These are phyloP conservation scores for Batkoa obscura DNA, from an alignment of 371 early-diverging fungal species.

Conservation along the genomic window DNA sequence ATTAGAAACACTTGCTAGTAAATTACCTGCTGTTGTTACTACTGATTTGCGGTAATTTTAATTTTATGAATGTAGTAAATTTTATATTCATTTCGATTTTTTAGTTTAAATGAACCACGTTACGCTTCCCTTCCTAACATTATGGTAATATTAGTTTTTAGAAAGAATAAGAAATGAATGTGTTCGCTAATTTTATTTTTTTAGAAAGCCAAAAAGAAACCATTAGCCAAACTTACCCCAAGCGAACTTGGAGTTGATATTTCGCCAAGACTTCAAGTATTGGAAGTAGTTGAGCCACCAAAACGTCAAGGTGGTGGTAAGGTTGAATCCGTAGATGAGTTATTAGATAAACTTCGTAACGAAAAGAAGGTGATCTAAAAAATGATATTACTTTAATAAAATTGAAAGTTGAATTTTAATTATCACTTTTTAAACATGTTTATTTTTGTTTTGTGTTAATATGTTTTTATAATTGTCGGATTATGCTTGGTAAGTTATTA, in stretches of 20 bases:
- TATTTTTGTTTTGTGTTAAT: too few species aligned
- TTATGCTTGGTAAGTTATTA: too few species aligned
- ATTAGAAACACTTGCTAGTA: conserved; percentile 68
- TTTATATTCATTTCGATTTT: background rate
- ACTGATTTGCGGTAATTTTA: conserved; percentile 76
- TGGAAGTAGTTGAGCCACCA: conserved; percentile 85
- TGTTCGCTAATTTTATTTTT: background rate
- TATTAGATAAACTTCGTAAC: conserved; percentile 70
- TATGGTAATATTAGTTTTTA: conserved; percentile 30
- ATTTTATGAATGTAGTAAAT: background rate
- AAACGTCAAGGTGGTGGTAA: conserved; percentile 85
- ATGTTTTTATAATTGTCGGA: too few species aligned
- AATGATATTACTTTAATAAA: too few species aligned
- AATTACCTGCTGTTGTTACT: conserved; percentile 83
- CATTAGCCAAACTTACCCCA: conserved; percentile 58
- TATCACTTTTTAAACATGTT: too few species aligned
- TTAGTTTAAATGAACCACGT: conserved; percentile 83
- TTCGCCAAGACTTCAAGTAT: conserved; percentile 54
- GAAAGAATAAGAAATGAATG: background rate
- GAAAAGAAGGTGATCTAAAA: conserved; percentile 29
- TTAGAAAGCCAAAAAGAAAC: conserved; percentile 98
- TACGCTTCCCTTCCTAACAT: conserved; percentile 89
- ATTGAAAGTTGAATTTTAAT: too few species aligned
- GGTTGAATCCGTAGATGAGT: conserved; percentile 86
- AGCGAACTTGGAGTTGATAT: conserved; percentile 73